Evolutionary conservation across 257 asterid genomes (phyloP), one percentile per base, ranked within the genome.

Genomic region (Nicotiana noctiflora): DNA sequence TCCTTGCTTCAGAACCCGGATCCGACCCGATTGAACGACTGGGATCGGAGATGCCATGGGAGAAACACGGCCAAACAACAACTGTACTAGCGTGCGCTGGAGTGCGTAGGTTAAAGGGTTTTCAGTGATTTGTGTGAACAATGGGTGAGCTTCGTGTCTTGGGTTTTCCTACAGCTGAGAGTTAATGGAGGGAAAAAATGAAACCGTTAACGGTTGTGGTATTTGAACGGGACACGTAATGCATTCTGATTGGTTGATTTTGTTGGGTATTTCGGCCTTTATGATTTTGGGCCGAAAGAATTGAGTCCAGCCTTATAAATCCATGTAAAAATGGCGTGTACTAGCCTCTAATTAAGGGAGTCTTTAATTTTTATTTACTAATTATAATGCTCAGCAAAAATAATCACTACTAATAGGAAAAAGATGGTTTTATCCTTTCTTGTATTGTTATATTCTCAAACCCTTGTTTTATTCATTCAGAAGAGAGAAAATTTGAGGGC

Each of bases 1-100:
- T 34, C 87, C 91, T 52, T 83, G 82, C 86, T 90, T 91, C 64
- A 93, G 84, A 77, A 91, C 81, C 86, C 96, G 90, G 83, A 96
- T 85, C 83, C 99, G 84, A 1, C 95, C 97, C 55, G 92, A 83
- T 14, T 91, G 97, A 52, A 96, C 89, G 49, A 93, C 86, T 7
- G 90, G 87, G 27, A 85, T 46, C 3, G 88, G 77, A 8, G 89
- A 64, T 77, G 91, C 84, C 97, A 90, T 90, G 82, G 83, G 17
- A 6, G 21, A 46, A 52, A 57, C 17, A 9, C 75, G 27, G 17
- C 27, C 15, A 37, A 40, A n/a, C 31, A 37, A 4, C 8, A 66
- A 37, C 31, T 2, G 55, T 55, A 40, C 80, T 83, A 86, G 46
- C 12, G 84, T 80, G 81, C 21, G 85, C 87, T 76, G 59, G 37